Percentiles rank a stretch among this genome's conserved stretches.
These are phyloP conservation scores for Coniochaeta sp. DNA, from an alignment of 2,329 filamentous ascomycete genomes.

Conservation along the genomic window DNA sequence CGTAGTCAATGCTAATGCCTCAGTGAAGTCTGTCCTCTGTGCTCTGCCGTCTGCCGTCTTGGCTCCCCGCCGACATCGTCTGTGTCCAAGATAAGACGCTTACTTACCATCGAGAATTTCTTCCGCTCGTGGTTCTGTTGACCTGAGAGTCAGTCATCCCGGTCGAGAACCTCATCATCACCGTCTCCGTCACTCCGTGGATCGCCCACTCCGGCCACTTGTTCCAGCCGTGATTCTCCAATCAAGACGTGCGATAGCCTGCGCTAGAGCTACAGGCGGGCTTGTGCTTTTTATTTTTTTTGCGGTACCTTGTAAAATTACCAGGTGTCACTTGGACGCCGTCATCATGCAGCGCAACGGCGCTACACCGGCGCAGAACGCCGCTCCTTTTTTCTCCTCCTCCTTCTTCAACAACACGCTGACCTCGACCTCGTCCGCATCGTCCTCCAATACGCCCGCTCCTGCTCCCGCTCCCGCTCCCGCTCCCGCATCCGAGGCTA, in stretches of 20 bases:
- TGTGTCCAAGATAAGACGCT: neutral
- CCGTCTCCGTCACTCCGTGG: too few relatives aligned
- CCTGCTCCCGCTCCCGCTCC: slow-evolving; percentile 11
- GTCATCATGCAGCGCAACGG: slow-evolving; percentile 15
- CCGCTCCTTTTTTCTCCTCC: slow-evolving; percentile 18
- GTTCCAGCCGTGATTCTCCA: too few relatives aligned
- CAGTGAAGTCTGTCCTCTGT: too few relatives aligned
- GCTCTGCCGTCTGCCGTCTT: too few relatives aligned
- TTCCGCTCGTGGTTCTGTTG: too few relatives aligned
- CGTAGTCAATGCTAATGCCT: neutral
- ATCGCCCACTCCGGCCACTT: too few relatives aligned
- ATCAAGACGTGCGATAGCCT: neutral
- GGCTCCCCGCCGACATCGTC: neutral
- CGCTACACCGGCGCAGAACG: slow-evolving; percentile 14
- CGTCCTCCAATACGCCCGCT: too few relatives aligned
- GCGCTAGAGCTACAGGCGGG: neutral
- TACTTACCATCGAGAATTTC: too few relatives aligned
- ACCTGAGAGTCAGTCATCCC: too few relatives aligned
- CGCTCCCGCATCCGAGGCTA: slow-evolving; percentile 8
- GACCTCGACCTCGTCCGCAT: neutral
- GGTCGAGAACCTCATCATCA: too few relatives aligned
- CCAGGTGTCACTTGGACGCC: slow-evolving; percentile 5
- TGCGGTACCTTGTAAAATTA: neutral
- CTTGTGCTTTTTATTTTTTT: neutral
- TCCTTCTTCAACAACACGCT: slow-evolving; percentile 12